Evolutionary conservation across 768 basidiomycete genomes (phyloP).

Genomic region (Naganishia randhawae): DNA sequence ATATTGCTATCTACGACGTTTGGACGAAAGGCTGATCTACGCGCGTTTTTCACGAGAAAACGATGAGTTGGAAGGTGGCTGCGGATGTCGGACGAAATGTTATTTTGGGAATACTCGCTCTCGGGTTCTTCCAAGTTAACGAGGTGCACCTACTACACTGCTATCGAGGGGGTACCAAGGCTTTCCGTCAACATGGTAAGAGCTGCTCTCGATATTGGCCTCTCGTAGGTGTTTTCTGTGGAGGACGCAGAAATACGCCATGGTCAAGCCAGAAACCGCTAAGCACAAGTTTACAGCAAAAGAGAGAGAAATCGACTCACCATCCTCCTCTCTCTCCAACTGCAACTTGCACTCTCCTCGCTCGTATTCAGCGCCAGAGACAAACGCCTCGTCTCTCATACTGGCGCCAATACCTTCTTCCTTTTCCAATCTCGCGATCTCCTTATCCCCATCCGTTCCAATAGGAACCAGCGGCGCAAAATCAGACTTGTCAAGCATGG

Average conservation of each 20-base stretch:
- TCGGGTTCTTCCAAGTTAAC: not conserved
- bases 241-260: not conserved
- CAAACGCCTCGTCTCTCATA: slow-evolving; percentile 46
- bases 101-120: not conserved
- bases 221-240: slow-evolving; percentile 36
- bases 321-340: slow-evolving; percentile 42
- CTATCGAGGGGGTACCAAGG: slow-evolving; percentile 42
- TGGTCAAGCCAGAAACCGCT: not conserved
- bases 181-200: slow-evolving; percentile 40
- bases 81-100: not conserved
- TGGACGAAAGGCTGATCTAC: slow-evolving; percentile 34
- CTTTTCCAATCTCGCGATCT: slow-evolving; percentile 27
- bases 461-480: slow-evolving; percentile 41
- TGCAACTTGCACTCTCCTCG: slow-evolving; percentile 40
- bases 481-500: slow-evolving; percentile 46
- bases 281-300: not conserved
- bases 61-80: slow-evolving; percentile 46
- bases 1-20: slow-evolving; percentile 40
- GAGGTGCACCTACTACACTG: slow-evolving; percentile 40
- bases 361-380: slow-evolving; percentile 46
- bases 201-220: slow-evolving; percentile 48
- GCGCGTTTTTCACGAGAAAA: slow-evolving; percentile 42
- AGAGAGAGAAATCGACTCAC: slow-evolving; percentile 28
- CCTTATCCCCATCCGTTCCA: slow-evolving; percentile 30
- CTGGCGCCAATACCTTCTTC: slow-evolving; percentile 41